Evolutionary conservation across 1,139 yeast species (phyloP), one percentile per base, ranked within the genome.

Genomic region (Diutina ranongensis): DNA sequence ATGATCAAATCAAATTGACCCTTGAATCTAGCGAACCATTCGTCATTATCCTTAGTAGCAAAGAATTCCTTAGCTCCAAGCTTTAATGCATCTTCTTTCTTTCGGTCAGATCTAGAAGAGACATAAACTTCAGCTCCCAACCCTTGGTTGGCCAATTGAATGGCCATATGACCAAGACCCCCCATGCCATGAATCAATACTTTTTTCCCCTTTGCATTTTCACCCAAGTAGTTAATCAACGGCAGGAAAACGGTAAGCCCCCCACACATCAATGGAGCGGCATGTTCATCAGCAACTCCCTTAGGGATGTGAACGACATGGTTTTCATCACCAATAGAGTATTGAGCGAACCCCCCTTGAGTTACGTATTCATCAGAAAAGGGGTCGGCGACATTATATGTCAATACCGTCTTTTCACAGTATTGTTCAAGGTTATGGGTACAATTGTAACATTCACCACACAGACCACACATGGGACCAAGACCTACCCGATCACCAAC

Each of bases 131-230:
- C 32, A 18, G 28, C 28, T 3, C 45, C 45, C 40, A 42, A 21
- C 13, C 38, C 45, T 25, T 42, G 32, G 12, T 38, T 27, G 5
- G 40, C 40, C 13, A 32, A 20, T 35, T n/a, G n/a, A 13, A 42
- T 16, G 9, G 38, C 45, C 36, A 42, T 25, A 35, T 32, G 38
- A 13, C 45, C 45, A 15, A 42, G 20, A 20, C 45, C 45, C 18
- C 45, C 45, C 20, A 42, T n/a, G 13, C 45, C 45, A 12, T 31
- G 20, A 21, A 42, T 33, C 15, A 42, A 21, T 3, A 33, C 38
- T 22, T 20, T 20, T 25, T 42, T 42, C n/a, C 52, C 54, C 44
- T 48, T 47, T 19, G 49, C 49, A 15, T 35, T 21, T 15, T 35
- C 40, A 20, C 40, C 40, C 28, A 35, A 21, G 18, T 35, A 18